Percentiles rank a stretch among this genome's conserved stretches.
phyloP scores from a whole-genome alignment of 768 basidiomycete genomes.

The Mycena latifolia region DNA sequence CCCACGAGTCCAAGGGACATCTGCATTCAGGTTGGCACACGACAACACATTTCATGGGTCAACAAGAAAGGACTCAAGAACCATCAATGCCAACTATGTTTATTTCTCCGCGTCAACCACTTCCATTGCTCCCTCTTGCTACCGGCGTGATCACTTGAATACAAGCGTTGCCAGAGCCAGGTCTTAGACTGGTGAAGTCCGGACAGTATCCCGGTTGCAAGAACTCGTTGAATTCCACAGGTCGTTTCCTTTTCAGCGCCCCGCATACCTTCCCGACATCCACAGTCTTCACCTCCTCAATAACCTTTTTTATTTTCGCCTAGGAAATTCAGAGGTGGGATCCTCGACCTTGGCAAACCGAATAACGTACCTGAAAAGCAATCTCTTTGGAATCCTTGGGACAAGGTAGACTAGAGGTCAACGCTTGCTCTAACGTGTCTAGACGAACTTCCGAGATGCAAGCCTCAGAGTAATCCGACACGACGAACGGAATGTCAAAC shows the following conservation, averaged over 20 bases:
- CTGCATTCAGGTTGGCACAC: too few species aligned
- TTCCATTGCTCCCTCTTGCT: too few species aligned
- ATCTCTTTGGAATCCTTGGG: neutral
- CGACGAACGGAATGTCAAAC: conserved; percentile 43
- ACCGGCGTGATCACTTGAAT: conserved; percentile 13
- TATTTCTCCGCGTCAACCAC: too few species aligned
- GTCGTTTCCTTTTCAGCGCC: conserved; percentile 6
- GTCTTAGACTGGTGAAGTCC: too few species aligned
- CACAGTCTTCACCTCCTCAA: conserved; percentile 1
- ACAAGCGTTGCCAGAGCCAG: conserved; percentile 7
- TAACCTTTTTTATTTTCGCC: neutral
- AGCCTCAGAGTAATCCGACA: conserved; percentile 36
- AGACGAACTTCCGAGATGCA: neutral
- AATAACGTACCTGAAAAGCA: neutral
- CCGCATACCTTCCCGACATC: conserved; percentile 10
- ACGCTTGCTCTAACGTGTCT: neutral
- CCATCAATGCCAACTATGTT: too few species aligned
- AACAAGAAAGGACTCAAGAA: too few species aligned
- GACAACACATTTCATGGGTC: too few species aligned
- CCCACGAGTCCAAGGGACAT: too few species aligned
- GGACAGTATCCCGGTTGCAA: conserved; percentile 19
- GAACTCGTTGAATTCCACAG: conserved; percentile 19
- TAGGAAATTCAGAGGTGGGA: neutral
- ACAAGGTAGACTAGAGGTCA: neutral
- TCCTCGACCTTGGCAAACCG: neutral